Evolutionary conservation across 1,284 basidiomycete species (phyloP), one percentile per base, ranked within the genome.

Genomic region (Leccinum fuscescens): DNA sequence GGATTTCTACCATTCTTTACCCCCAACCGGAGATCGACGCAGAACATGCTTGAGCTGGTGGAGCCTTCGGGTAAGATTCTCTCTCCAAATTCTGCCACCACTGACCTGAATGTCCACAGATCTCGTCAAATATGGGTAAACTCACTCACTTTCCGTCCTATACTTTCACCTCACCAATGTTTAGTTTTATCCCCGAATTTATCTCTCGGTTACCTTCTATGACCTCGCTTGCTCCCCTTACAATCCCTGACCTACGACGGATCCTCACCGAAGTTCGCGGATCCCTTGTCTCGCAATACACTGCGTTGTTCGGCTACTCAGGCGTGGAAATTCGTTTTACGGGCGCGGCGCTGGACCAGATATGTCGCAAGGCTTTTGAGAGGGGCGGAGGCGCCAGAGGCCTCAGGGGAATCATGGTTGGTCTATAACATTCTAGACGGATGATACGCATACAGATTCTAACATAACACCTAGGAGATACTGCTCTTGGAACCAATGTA

Each of bases 251-350:
- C 71, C 81, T 98, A 8, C 84, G 94, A n/a, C 85, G 89, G 11
- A 92, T 98, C 61, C 81, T 98, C 51, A 94, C 90, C 1, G 94
- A 98, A 68, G 94, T 98, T 48, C 88, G 89, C 65, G 94, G 96
- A 50, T 93, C 92, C 0, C 82, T 98, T 11, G 80, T 96, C 51
- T 93, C 93, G 50, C 96, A 98, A 72, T 98, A 97, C 69, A 86
- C 86, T 35, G 84, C 87, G 4, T 80, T 93, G 37, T 97, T 94
- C 72, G 85, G 82, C 22, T 89, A 90, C 69, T 92, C 88, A 6
- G 89, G 88, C 6, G 87, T 92, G 17, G 91, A 93, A 68, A 88
- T 93, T 62, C 81, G 86, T 59, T 92, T 96, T 65, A 90, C 90
- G n/a, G 86, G 83, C 66, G 81, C 82, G 14, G 88, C 90, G 5